These are phyloP conservation scores for Macadamia integrifolia DNA, from an alignment of 164 flowering plant genomes.

Conservation along the genomic window DNA sequence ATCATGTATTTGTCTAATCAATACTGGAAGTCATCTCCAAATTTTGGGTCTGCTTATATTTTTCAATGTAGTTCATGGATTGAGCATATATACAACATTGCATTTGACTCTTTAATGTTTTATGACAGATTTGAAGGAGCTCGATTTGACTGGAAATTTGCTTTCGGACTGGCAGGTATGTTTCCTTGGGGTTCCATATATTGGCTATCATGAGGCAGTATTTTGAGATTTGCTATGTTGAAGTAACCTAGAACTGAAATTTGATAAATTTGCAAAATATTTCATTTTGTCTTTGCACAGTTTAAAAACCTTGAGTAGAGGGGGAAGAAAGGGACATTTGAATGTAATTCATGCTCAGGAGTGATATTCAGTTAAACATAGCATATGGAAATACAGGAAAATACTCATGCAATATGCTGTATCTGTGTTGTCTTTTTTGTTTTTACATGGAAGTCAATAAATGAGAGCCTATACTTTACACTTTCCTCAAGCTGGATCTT, in stretches of 20 bases:
- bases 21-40: background rate
- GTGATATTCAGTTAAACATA: too few species aligned
- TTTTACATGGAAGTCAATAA: too few species aligned
- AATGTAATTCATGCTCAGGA: too few species aligned
- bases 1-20: too few species aligned
- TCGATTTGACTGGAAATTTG: conserved; percentile 92
- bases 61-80: background rate
- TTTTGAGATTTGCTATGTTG: background rate
- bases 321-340: too few species aligned
- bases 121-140: conserved; percentile 75
- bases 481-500: too few species aligned
- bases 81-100: background rate
- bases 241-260: background rate
- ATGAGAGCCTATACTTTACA: too few species aligned
- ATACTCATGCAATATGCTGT: too few species aligned
- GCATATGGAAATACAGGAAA: too few species aligned
- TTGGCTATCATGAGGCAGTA: background rate
- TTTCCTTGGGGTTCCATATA: conserved; percentile 3
- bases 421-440: too few species aligned
- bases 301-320: too few species aligned
- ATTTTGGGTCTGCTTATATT: background rate
- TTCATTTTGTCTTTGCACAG: too few species aligned
- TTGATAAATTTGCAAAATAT: background rate
- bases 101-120: background rate
- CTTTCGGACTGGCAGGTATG: conserved; percentile 81